These are phyloP conservation scores for Lomentospora prolificans DNA, from an alignment of 2,329 filamentous ascomycete genomes.

Conservation along the genomic window DNA sequence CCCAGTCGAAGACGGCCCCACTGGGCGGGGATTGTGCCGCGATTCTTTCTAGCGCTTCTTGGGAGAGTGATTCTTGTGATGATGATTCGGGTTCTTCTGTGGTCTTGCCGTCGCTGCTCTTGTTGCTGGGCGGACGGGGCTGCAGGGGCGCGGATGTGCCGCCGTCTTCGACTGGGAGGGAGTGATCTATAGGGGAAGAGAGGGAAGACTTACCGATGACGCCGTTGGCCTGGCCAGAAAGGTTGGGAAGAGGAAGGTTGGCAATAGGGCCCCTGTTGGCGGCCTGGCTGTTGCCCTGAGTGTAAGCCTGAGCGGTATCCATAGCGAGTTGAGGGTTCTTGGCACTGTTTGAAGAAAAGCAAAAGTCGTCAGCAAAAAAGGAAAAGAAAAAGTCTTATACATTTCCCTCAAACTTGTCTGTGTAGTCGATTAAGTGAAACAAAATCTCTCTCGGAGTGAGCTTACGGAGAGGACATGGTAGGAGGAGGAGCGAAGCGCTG, in stretches of 20 bases:
- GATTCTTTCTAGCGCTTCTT: neutral
- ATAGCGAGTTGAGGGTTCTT: constrained; percentile 6
- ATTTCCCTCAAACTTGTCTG: too few species aligned
- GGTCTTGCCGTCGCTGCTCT: neutral
- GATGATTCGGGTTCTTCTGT: neutral
- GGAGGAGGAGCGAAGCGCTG: constrained; percentile 2
- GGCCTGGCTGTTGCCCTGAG: constrained; percentile 16
- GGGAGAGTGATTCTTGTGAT: neutral
- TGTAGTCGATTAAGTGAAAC: too few species aligned
- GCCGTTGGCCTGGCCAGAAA: constrained; percentile 25
- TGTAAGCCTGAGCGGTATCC: constrained; percentile 15
- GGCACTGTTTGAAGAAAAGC: neutral
- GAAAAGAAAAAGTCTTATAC: too few species aligned
- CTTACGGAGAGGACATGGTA: constrained; percentile 13
- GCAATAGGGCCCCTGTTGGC: constrained; percentile 18
- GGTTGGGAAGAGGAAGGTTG: constrained; percentile 23
- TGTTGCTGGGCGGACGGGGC: neutral
- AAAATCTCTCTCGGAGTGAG: neutral
- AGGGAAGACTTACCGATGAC: constrained; percentile 17
- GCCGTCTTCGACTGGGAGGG: neutral
- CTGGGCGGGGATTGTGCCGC: neutral
- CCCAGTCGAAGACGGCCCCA: constrained; percentile 2
- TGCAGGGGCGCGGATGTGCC: neutral
- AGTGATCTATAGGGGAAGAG: neutral
- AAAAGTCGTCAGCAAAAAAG: neutral